Percentiles rank a stretch among this genome's conserved stretches.
These are phyloP conservation scores for Penicillium sp. DNA, from an alignment of 2,329 filamentous ascomycete genomes.

Conservation along the genomic window DNA sequence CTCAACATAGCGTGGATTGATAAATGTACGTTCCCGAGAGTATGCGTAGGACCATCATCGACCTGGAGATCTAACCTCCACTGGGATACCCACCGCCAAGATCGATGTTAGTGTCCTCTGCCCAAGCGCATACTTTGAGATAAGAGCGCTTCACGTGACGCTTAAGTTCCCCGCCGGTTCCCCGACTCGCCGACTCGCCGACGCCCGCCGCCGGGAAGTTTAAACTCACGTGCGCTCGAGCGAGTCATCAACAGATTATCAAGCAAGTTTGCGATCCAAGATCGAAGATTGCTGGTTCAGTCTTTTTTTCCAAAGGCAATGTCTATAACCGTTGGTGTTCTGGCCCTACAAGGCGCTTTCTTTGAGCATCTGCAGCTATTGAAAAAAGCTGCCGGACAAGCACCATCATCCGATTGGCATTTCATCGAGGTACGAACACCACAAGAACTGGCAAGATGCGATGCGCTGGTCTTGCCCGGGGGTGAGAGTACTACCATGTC, in stretches of 20 bases:
- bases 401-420: slow-evolving; percentile 44
- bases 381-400: slow-evolving; percentile 56
- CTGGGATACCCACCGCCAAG: no score
- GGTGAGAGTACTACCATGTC: slow-evolving; percentile 95
- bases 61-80: background rate
- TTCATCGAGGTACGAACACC: slow-evolving; percentile 79
- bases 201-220: slow-evolving; percentile 10
- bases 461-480: slow-evolving; percentile 84
- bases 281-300: background rate
- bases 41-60: no score
- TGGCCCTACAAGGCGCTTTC: slow-evolving; percentile 88
- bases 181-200: no score
- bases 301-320: slow-evolving; percentile 22
- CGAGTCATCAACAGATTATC: slow-evolving; percentile 18
- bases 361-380: slow-evolving; percentile 79
- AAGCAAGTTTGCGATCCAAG: background rate
- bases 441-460: slow-evolving; percentile 66
- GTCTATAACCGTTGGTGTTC: slow-evolving; percentile 56
- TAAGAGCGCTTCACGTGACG: slow-evolving; percentile 6
- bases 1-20: background rate
- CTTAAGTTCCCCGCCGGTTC: slow-evolving; percentile 17
- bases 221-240: slow-evolving; percentile 11
- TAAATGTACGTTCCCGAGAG: background rate
- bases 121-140: background rate
- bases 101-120: no score